Conservation (phyloP, 305 asterid species). For the Fraxinus velutina region DNA sequence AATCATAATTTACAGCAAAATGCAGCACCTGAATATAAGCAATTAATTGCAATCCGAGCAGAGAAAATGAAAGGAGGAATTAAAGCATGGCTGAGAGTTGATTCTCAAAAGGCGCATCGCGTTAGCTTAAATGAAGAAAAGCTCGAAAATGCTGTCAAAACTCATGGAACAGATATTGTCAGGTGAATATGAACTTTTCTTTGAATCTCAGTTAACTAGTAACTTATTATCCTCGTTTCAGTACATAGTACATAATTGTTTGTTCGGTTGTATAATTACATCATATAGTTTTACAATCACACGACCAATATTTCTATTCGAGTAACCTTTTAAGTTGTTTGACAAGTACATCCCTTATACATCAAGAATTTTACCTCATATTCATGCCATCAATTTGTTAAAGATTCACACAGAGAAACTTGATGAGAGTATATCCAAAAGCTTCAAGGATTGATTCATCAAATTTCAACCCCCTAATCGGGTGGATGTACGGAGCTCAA, state of each 20-base stretch:
- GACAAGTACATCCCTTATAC: not conserved
- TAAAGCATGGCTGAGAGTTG: constrained; percentile 52
- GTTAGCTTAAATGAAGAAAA: constrained; percentile 79
- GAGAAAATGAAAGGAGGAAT: constrained; percentile 62
- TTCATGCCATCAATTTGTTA: not conserved
- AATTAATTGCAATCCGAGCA: constrained; percentile 59
- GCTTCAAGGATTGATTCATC: constrained; percentile 75
- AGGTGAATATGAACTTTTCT: constrained; percentile 33
- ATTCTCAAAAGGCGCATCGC: constrained; percentile 52
- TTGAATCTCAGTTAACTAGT: not conserved
- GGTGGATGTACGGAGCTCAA: constrained; percentile 84
- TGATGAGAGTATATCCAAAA: constrained; percentile 85
- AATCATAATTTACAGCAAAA: constrained; percentile 26
- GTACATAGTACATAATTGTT: not conserved
- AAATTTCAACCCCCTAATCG: constrained; percentile 66
- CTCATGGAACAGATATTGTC: constrained; percentile 65
- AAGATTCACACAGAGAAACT: constrained; percentile 71
- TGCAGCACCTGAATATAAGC: constrained; percentile 49
- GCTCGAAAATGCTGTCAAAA: constrained; percentile 56
- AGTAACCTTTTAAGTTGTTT: not conserved
- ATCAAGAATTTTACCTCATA: not conserved
- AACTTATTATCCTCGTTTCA: not conserved
- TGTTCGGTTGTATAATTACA: not conserved
- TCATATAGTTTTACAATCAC: not conserved
- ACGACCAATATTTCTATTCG: not conserved